Percentiles rank a stretch among this genome's conserved stretches.
These are phyloP conservation scores for Phytophthora hybrid DNA, from an alignment of 352 stramenopile species.

Conservation along the genomic window DNA sequence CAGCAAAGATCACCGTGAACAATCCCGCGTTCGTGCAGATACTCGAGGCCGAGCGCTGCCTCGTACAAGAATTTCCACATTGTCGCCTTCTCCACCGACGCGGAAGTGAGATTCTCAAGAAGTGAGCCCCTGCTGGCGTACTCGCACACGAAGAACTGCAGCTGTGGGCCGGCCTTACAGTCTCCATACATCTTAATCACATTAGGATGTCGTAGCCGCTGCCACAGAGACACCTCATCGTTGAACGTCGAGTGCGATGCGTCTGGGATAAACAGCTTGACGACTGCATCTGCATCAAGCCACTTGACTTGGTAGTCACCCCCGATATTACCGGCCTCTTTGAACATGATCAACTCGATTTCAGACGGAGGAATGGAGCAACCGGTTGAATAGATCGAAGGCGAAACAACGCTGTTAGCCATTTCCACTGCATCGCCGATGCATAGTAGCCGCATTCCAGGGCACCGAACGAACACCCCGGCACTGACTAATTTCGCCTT, in stretches of 20 bases:
- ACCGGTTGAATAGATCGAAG: neutral
- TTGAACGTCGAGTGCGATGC: neutral
- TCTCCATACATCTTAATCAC: neutral
- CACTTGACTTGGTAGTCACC: neutral
- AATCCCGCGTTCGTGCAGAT: conserved; percentile 16
- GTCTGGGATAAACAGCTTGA: neutral
- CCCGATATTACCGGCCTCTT: neutral
- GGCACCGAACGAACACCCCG: neutral
- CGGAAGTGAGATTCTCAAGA: neutral
- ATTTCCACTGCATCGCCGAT: neutral
- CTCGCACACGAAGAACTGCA: conserved; percentile 18
- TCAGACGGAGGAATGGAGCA: neutral
- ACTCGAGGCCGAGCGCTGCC: conserved; percentile 9
- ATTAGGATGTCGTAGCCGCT: neutral
- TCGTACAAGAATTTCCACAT: conserved; percentile 15
- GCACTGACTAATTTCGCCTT: neutral
- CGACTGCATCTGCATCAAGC: neutral
- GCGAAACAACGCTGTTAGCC: neutral
- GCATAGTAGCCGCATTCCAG: neutral
- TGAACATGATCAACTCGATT: neutral
- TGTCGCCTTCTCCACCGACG: neutral
- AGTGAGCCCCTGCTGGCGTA: conserved; percentile 12
- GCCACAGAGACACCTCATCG: neutral
- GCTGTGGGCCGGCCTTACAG: neutral
- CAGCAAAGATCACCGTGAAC: conserved; percentile 36